phyloP scores from a whole-genome alignment of 1,284 basidiomycete genomes.

The Peniophora sp. region DNA sequence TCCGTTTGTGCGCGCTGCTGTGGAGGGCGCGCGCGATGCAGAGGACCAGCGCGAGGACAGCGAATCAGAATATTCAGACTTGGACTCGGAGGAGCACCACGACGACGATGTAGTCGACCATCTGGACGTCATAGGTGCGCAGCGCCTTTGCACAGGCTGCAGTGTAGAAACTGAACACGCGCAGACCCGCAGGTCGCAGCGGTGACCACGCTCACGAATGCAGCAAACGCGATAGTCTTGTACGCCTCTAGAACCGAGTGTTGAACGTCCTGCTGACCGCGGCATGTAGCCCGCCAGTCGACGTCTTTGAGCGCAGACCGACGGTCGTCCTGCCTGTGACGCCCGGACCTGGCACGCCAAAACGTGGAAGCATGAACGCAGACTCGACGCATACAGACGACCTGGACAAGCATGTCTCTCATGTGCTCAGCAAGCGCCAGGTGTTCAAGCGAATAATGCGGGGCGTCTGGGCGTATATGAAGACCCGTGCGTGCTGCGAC shows the following conservation, averaged over 20 bases:
- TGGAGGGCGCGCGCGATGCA: constrained; percentile 12
- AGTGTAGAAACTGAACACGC: not conserved
- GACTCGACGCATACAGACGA: constrained; percentile 36
- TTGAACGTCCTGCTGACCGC: not conserved
- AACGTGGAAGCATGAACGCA: not conserved
- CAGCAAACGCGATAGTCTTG: constrained; percentile 74
- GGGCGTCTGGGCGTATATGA: constrained; percentile 79
- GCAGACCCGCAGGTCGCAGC: constrained; percentile 69
- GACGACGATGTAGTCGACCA: constrained; percentile 71
- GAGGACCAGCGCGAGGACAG: constrained; percentile 4
- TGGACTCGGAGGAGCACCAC: constrained; percentile 32
- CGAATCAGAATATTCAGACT: constrained; percentile 3
- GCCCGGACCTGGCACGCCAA: not conserved
- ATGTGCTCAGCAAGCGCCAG: constrained; percentile 62
- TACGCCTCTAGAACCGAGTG: constrained; percentile 16
- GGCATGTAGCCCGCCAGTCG: constrained; percentile 48
- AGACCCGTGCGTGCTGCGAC: constrained; percentile 53
- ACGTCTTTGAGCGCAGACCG: constrained; percentile 63
- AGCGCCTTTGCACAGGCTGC: constrained; percentile 1
- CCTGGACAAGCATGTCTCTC: constrained; percentile 74
- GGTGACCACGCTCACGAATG: constrained; percentile 64
- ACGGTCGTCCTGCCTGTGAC: constrained; percentile 45
- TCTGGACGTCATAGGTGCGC: constrained; percentile 68
- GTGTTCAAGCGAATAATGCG: constrained; percentile 54
- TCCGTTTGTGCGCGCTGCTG: constrained; percentile 29